Evolutionary conservation across 2,329 filamentous ascomycete genomes (phyloP).

Genomic region (Fusarium brevicatenulatum): DNA sequence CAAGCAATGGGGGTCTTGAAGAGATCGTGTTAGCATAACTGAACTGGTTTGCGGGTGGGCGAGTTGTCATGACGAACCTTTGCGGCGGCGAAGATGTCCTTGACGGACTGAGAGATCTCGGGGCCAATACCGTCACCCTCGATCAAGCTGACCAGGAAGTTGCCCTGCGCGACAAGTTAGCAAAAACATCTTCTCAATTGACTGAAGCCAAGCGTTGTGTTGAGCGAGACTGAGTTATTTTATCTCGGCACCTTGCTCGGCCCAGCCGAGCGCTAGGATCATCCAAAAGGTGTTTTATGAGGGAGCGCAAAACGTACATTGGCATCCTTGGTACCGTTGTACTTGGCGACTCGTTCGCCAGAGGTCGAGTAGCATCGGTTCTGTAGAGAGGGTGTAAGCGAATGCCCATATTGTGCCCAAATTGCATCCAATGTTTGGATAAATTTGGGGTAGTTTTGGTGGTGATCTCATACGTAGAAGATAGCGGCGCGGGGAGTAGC

Average conservation of each 20-base stretch:
- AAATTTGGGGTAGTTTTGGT: constrained; percentile 20
- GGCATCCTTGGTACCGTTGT: constrained; percentile 88
- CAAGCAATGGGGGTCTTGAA: constrained; percentile 86
- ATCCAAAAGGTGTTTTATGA: constrained; percentile 18
- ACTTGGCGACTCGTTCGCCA: constrained; percentile 85
- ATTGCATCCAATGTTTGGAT: neutral
- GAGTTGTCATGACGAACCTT: constrained; percentile 68
- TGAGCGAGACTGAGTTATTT: constrained; percentile 55
- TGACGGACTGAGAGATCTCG: constrained; percentile 97
- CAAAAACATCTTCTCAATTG: constrained; percentile 26
- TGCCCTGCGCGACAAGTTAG: constrained; percentile 70
- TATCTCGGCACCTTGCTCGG: constrained; percentile 45
- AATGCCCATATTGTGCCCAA: constrained; percentile 30
- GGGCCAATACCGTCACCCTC: constrained; percentile 99
- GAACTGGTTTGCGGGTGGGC: neutral
- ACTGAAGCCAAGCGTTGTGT: constrained; percentile 25
- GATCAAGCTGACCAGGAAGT: constrained; percentile 95
- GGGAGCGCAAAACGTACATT: constrained; percentile 70
- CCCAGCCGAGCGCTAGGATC: constrained; percentile 39
- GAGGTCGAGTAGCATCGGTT: constrained; percentile 72
- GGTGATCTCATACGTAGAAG: constrained; percentile 48
- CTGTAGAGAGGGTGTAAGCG: constrained; percentile 48
- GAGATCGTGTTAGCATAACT: constrained; percentile 39
- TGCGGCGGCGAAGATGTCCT: constrained; percentile 97
- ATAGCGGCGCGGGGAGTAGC: constrained; percentile 67